Percentiles rank a stretch among this genome's conserved stretches.
Conservation (phyloP, 352 stramenopile genomes). For the Phytophthora agathidicida region DNA sequence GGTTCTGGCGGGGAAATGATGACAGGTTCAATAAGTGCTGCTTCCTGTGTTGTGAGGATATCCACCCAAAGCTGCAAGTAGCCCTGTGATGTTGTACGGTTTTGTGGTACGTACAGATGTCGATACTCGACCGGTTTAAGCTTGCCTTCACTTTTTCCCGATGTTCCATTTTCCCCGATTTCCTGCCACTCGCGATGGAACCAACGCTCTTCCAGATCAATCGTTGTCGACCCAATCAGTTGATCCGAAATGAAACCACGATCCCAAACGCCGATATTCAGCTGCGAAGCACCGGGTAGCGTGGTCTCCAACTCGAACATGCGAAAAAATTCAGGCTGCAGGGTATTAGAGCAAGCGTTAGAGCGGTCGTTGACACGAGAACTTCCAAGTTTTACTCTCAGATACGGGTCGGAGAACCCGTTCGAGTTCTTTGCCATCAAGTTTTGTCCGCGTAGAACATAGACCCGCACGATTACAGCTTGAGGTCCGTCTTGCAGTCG, state of each 20-base stretch:
- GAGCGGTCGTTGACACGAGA: conserved; percentile 65
- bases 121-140: conserved; percentile 91
- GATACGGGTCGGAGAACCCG: conserved; percentile 80
- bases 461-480: conserved; percentile 69
- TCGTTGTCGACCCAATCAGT: conserved; percentile 90
- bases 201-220: conserved; percentile 94
- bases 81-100: conserved; percentile 69
- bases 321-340: conserved; percentile 83
- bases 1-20: conserved; percentile 68
- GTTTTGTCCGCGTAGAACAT: conserved; percentile 72
- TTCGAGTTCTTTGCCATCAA: conserved; percentile 84
- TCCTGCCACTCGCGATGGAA: conserved; percentile 90
- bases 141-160: conserved; percentile 3
- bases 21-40: conserved; percentile 62
- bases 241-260: conserved; percentile 80
- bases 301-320: conserved; percentile 70
- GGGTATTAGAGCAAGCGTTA: conserved; percentile 74
- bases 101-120: conserved; percentile 77
- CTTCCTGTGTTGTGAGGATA: conserved; percentile 83
- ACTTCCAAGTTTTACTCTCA: conserved; percentile 79
- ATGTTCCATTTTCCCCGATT: conserved; percentile 37
- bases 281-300: conserved; percentile 76
- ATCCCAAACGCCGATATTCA: conserved; percentile 84
- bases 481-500: conserved; percentile 50
- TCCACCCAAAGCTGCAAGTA: conserved; percentile 90